These are phyloP conservation scores for Chaetomium fimeti DNA, from an alignment of 495 filamentous ascomycete species.

Conservation along the genomic window DNA sequence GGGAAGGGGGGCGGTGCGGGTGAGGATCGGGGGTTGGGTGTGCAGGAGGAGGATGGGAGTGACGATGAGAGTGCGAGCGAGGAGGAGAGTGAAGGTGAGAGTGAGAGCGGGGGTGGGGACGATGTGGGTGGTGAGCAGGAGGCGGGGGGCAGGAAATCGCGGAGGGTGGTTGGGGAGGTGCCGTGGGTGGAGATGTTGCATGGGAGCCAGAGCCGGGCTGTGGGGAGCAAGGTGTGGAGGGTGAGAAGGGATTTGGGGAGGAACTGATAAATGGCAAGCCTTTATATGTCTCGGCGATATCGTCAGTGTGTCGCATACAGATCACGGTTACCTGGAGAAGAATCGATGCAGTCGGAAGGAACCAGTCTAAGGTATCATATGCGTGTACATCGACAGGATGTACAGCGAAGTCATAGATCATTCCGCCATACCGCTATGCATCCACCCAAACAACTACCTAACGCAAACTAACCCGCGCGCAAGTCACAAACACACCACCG, in stretches of 20 bases:
- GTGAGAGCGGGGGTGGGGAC: slow-evolving; percentile 23
- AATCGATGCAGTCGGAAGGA: not conserved
- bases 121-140: slow-evolving; percentile 22
- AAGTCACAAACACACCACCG: too few species aligned
- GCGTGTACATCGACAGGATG: not conserved
- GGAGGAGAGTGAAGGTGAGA: slow-evolving; percentile 5
- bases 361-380: not conserved
- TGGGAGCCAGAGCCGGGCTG: slow-evolving; percentile 48
- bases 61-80: not conserved
- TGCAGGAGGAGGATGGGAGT: slow-evolving; percentile 8
- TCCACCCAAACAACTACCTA: not conserved
- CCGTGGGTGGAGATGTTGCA: slow-evolving; percentile 56
- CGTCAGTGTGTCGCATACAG: too few species aligned
- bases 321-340: too few species aligned
- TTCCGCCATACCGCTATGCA: slow-evolving; percentile 9
- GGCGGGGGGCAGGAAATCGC: slow-evolving; percentile 23
- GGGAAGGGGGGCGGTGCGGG: not conserved
- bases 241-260: slow-evolving; percentile 55
- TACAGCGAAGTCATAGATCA: not conserved
- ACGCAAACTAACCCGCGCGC: not conserved
- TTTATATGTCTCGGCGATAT: too few species aligned
- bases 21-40: slow-evolving; percentile 1
- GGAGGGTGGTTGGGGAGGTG: slow-evolving; percentile 25
- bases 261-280: not conserved
- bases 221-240: slow-evolving; percentile 54